phyloP scores from a whole-genome alignment of 805 yeast genomes.

The Metahyphopichia silvanorum region DNA sequence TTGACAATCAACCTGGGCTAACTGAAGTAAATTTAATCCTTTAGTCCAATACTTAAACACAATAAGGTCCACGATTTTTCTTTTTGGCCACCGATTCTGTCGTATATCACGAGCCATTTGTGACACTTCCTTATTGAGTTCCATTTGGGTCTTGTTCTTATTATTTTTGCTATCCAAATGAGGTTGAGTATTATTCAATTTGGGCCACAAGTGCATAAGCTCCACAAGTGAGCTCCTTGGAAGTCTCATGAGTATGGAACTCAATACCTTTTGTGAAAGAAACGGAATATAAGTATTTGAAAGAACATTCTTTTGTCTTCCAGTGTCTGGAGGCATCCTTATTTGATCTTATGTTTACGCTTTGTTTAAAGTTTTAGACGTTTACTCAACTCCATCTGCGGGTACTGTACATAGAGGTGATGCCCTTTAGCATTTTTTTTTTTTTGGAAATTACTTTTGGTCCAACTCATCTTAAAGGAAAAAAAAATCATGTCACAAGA shows the following conservation, averaged over 20 bases:
- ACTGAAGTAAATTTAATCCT: conserved; percentile 62
- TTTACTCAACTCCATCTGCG: too few relatives aligned
- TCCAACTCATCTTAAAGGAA: conserved; percentile 8
- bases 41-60: conserved; percentile 48
- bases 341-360: too few relatives aligned
- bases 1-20: conserved; percentile 71
- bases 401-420: conserved; percentile 1
- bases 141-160: conserved; percentile 14
- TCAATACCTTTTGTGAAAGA: conserved; percentile 16
- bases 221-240: conserved; percentile 32
- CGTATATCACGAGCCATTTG: conserved; percentile 11
- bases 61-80: conserved; percentile 41
- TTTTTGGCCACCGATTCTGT: conserved; percentile 19
- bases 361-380: too few relatives aligned
- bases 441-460: not conserved
- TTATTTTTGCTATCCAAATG: conserved; percentile 9
- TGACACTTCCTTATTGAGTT: conserved; percentile 16
- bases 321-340: conserved; percentile 4
- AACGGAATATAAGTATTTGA: conserved; percentile 40
- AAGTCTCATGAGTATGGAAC: conserved; percentile 20
- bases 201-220: conserved; percentile 33
- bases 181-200: conserved; percentile 26
- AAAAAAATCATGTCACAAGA: conserved; percentile 1
- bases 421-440: not conserved
- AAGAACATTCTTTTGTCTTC: conserved; percentile 22